Evolutionary conservation across 805 yeast species (phyloP).

Genomic region (Ogataea thermomethanolica): DNA sequence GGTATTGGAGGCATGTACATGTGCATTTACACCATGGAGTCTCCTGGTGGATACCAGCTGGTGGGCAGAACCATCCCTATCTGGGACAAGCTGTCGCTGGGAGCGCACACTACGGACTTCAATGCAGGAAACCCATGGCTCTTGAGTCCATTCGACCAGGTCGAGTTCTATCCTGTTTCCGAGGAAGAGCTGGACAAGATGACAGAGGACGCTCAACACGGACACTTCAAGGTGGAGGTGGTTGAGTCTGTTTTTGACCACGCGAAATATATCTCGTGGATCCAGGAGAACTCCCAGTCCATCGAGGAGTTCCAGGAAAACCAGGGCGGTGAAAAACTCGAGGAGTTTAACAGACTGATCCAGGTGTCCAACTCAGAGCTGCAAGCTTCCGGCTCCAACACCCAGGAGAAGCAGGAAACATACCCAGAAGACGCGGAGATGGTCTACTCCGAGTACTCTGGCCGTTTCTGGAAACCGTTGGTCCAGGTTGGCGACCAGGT

Average conservation of each 20-base stretch:
- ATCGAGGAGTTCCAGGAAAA: constrained; percentile 63
- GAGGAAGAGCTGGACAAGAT: constrained; percentile 76
- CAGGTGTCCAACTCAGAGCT: constrained; percentile 77
- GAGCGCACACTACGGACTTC: constrained; percentile 50
- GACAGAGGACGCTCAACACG: constrained; percentile 74
- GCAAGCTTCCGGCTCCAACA: constrained; percentile 47
- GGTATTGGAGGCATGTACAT: constrained; percentile 99
- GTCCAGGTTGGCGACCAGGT: constrained; percentile 77
- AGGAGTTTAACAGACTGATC: constrained; percentile 80
- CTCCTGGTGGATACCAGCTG: constrained; percentile 97
- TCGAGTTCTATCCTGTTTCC: constrained; percentile 87
- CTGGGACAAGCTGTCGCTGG: constrained; percentile 91
- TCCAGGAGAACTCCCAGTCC: constrained; percentile 65
- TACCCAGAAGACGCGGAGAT: constrained; percentile 77
- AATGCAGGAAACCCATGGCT: constrained; percentile 74
- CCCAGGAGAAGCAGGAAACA: constrained; percentile 45
- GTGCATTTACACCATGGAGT: constrained; percentile 97
- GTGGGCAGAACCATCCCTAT: constrained; percentile 96
- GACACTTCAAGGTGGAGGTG: constrained; percentile 71
- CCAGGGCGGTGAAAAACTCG: constrained; percentile 79
- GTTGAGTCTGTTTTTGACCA: constrained; percentile 81
- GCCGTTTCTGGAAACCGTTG: constrained; percentile 92
- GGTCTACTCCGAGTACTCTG: constrained; percentile 94
- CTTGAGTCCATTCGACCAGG: constrained; percentile 87
- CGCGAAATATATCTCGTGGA: constrained; percentile 72